These are phyloP conservation scores for Cutaneotrichosporon curvatum DNA, from an alignment of 1,284 basidiomycete species.

Conservation along the genomic window DNA sequence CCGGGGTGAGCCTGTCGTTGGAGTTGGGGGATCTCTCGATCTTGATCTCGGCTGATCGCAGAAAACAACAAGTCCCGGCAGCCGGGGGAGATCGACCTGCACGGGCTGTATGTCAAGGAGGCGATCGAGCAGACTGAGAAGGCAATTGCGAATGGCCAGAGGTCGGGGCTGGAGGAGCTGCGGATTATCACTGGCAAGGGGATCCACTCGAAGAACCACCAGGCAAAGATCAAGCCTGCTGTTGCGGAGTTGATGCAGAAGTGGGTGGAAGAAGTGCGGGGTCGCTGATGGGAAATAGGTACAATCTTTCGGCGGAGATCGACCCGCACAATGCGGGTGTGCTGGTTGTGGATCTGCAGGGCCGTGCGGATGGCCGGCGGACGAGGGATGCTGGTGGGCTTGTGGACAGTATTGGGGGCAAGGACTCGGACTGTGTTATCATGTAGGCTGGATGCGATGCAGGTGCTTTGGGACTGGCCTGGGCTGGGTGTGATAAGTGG, in stretches of 20 bases:
- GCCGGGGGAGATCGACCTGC: conserved; percentile 74
- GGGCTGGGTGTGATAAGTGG: no score
- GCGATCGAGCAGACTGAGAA: conserved; percentile 65
- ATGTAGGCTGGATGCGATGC: conserved; percentile 51
- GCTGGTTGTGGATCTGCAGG: conserved; percentile 67
- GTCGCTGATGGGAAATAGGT: conserved; percentile 51
- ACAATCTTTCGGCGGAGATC: conserved; percentile 65
- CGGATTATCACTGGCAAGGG: conserved; percentile 87
- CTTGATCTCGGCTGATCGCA: conserved; percentile 32
- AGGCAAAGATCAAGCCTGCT: conserved; percentile 87
- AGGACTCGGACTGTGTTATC: conserved; percentile 57
- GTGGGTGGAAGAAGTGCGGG: conserved; percentile 33
- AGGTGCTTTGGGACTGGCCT: no score
- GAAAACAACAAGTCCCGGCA: conserved; percentile 76
- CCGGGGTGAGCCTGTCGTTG: conserved; percentile 50
- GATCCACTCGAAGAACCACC: conserved; percentile 70
- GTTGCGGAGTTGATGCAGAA: conserved; percentile 80
- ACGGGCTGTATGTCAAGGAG: conserved; percentile 89
- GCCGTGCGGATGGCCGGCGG: conserved; percentile 49
- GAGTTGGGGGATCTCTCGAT: no score
- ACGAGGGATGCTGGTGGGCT: conserved; percentile 44
- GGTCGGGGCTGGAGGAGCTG: conserved; percentile 61
- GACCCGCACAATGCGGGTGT: conserved; percentile 82
- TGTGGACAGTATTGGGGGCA: conserved; percentile 54
- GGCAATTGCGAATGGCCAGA: conserved; percentile 62